Evolutionary conservation across 345 rosid genomes (phyloP), one percentile per base, ranked within the genome.

Genomic region (rapeseed (Brassica napus)): DNA sequence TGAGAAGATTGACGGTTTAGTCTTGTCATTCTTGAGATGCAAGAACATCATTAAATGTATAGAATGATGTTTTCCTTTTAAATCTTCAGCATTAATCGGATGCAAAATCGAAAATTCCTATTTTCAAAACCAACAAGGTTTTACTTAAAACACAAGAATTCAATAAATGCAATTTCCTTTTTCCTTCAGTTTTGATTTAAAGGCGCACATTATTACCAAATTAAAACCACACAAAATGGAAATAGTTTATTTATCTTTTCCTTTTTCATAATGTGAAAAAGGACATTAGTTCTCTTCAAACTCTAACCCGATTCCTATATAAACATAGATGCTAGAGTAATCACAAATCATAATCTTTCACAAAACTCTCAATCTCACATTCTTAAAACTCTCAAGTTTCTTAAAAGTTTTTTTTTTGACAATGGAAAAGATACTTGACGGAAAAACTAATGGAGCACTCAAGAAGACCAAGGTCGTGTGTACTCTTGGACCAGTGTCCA

Each of bases 401-500:
- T 10, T 44, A 44, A 44, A 44, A 44, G 18, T n/a, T 14, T 61
- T 62, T 52, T n/a, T 14, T 62, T 62, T 52, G 6, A 78, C 55
- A 58, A 78, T 78, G 82, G 77, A 78, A 23, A 78, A 58, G 4
- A 58, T 79, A 79, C 82, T 79, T 73, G 26, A 9, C 5, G 78
- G 74, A 73, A 42, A 39, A 68, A 21, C 69, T 62, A 73, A 79
- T 71, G 78, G 24, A 6, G 0, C 64, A 2, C 77, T 79, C 1
- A 79, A 67, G 82, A 94, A 93, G 89, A 94, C 99, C 2, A 94
- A 94, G 87, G 91, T 94, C 74, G 99, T 95, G 11, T 91, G 99
- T 86, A 93, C 99, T n/a, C 92, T 95, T 49, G 99, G 99, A 65
- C 99, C 98, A 15, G 91, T 93, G 10, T 90, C 99, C 21, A 83